Evolutionary conservation across 345 rosid genomes (phyloP).

Genomic region (Luvunga scandens): DNA sequence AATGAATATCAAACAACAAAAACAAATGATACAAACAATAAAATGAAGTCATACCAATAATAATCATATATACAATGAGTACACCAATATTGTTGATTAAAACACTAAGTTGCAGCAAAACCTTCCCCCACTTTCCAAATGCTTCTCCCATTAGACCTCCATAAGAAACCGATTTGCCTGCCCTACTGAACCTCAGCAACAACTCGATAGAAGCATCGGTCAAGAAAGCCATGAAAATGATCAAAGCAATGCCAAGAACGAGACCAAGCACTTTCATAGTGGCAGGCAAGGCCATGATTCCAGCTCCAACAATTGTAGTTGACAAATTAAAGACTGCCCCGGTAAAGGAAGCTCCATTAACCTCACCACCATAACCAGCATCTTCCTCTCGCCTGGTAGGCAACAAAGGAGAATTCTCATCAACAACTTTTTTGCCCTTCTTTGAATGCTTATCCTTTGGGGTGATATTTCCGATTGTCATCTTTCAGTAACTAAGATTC

Average conservation of each 20-base stretch:
- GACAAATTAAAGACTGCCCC: conserved; percentile 92
- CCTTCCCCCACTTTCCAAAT: conserved; percentile 74
- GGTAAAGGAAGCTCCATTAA: conserved; percentile 80
- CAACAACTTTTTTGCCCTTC: conserved; percentile 32
- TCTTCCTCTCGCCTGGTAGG: conserved; percentile 43
- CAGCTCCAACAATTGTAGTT: conserved; percentile 90
- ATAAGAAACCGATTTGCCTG: conserved; percentile 61
- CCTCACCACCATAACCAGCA: conserved; percentile 57
- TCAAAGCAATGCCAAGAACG: conserved; percentile 59
- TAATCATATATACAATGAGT: conserved; percentile 94
- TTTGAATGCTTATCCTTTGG: conserved; percentile 52
- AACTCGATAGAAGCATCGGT: conserved; percentile 73
- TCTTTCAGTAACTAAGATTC: conserved; percentile 27
- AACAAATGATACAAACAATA: neutral
- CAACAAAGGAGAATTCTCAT: conserved; percentile 58
- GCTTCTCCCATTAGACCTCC: conserved; percentile 86
- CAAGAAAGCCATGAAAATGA: conserved; percentile 79
- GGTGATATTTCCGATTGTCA: conserved; percentile 45
- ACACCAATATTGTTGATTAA: conserved; percentile 82
- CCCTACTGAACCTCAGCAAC: conserved; percentile 76
- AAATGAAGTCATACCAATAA: conserved; percentile 57
- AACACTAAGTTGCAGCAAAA: conserved; percentile 60
- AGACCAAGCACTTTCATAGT: conserved; percentile 88
- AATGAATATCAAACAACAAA: conserved; percentile 6
- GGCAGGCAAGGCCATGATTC: conserved; percentile 97